These are phyloP conservation scores for Candida labiduridarum DNA, from an alignment of 1,139 yeast species.

Conservation along the genomic window DNA sequence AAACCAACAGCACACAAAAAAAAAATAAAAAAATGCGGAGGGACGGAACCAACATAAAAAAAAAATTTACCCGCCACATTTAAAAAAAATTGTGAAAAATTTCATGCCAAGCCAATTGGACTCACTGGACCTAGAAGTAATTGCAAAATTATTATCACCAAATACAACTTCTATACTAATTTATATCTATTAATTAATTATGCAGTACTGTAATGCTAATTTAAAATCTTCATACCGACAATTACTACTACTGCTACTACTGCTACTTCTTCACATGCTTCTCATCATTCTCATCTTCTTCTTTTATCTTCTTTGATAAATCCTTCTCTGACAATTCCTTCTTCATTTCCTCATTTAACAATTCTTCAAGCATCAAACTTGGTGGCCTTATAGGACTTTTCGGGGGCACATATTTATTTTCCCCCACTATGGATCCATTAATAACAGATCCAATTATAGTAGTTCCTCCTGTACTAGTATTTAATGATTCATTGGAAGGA, in stretches of 20 bases:
- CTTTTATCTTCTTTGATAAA: not conserved
- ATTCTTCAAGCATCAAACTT: conserved; percentile 34
- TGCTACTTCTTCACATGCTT: not conserved
- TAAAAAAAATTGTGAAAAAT: not conserved
- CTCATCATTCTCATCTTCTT: not conserved
- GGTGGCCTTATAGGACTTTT: conserved; percentile 21
- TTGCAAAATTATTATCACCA: too few relatives aligned
- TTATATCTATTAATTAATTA: too few relatives aligned
- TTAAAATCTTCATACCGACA: not conserved
- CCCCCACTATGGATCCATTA: conserved; percentile 1
- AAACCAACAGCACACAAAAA: too few relatives aligned
- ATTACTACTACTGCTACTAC: not conserved
- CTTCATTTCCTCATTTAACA: conserved; percentile 15
- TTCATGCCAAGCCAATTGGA: not conserved
- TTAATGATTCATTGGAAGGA: not conserved
- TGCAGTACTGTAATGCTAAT: too few relatives aligned
- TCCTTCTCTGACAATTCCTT: not conserved
- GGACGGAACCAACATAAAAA: not conserved
- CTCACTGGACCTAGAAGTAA: too few relatives aligned
- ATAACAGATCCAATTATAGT: conserved; percentile 1
- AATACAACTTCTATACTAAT: too few relatives aligned
- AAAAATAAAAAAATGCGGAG: too few relatives aligned
- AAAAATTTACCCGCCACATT: too few relatives aligned
- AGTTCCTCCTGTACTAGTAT: not conserved
- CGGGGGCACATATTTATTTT: conserved; percentile 4